These are phyloP conservation scores for Pichia insulana DNA, from an alignment of 805 yeast species.

Conservation along the genomic window DNA sequence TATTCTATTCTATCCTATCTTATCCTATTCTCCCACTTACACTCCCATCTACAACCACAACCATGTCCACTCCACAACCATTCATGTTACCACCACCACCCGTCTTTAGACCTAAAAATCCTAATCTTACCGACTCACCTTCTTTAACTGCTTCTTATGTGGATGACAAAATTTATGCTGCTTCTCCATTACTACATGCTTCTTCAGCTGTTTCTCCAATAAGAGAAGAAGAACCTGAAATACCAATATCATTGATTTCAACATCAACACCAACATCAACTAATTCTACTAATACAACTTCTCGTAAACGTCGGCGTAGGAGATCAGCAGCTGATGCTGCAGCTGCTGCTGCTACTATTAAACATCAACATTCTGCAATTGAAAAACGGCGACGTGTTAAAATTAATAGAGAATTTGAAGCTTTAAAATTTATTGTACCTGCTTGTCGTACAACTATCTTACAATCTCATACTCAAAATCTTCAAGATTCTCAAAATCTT, in stretches of 20 bases:
- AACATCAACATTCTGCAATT: conserved; percentile 63
- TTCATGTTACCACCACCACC: conserved; percentile 38
- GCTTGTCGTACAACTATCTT: conserved; percentile 53
- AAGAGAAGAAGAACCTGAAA: no score
- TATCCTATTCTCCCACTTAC: no score
- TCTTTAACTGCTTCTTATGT: no score
- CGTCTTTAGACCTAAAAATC: conserved; percentile 37
- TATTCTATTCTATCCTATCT: no score
- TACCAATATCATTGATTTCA: no score
- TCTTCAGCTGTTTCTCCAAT: no score
- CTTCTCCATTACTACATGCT: no score
- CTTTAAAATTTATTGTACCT: conserved; percentile 67
- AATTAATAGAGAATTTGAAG: conserved; percentile 77
- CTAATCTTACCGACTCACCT: conserved; percentile 27
- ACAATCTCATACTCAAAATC: no score
- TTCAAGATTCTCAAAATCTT: conserved; percentile 8
- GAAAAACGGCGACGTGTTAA: conserved; percentile 72
- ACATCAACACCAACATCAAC: no score
- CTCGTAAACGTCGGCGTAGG: conserved; percentile 18
- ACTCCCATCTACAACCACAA: neutral
- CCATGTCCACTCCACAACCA: neutral
- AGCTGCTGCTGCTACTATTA: conserved; percentile 20
- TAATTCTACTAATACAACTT: neutral
- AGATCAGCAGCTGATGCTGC: conserved; percentile 21
- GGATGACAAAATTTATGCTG: no score